A percentile compares a stretch with the other conserved stretches of the same genome.
phyloP scores from a whole-genome alignment of 306 rosid species.

The Quercus alba region DNA sequence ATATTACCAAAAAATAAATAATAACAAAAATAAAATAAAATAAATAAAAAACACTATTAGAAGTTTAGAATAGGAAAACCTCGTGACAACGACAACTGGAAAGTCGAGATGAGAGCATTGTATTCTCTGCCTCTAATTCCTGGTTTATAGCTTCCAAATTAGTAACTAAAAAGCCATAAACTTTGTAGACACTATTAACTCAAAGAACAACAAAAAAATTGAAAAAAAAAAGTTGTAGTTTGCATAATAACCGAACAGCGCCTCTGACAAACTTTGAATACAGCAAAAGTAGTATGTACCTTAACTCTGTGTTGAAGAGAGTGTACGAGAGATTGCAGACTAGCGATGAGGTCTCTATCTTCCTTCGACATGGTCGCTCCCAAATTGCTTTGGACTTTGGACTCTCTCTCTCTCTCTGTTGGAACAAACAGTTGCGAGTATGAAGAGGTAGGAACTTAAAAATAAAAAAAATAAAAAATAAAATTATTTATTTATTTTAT shows the following conservation, averaged over 20 bases:
- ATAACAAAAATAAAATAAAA: background rate
- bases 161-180: background rate
- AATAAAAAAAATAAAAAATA: no score
- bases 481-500: no score
- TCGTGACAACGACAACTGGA: conserved; percentile 40
- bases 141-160: conserved; percentile 18
- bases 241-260: background rate
- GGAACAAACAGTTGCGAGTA: no score
- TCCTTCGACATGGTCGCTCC: conserved; percentile 37
- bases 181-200: no score
- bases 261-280: background rate
- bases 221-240: background rate
- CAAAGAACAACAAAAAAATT: no score
- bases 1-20: background rate
- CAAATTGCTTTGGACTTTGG: no score
- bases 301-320: conserved; percentile 52
- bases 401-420: no score
- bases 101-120: conserved; percentile 54
- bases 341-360: conserved; percentile 29
- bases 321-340: conserved; percentile 33
- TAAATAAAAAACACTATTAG: background rate
- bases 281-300: conserved; percentile 35
- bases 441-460: no score
- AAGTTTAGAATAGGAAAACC: conserved; percentile 37
- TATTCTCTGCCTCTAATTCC: conserved; percentile 73